Base-by-base conservation (phyloP, 345 rosid species). In the Geranium rotundifolium region DNA sequence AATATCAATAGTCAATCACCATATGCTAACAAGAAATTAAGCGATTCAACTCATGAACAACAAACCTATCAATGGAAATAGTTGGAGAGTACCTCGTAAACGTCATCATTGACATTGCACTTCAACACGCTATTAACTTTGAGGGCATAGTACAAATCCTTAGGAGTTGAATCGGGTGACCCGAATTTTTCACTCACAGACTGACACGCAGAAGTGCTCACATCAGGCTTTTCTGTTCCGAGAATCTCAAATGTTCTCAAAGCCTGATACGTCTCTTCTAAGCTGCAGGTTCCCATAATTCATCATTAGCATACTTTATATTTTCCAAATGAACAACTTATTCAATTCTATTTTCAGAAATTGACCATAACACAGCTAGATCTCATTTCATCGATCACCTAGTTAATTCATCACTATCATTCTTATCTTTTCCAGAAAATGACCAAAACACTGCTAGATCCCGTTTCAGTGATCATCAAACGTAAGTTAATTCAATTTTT, bases 221-320 rank as follows among this genome's bases (percentile, higher is more conserved):
- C 59, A 64, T 86, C 87, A 59, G 86, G 60, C 71, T 76, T 80
- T 65, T 68, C 82, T 41, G 88, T 69, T 60, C 84, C 95, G 60
- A 95, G 97, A 66, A 84, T 72, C 73, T 90, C 86, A 60, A 86
- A 81, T 60, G 93, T 80, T 72, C 85, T 82, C 34, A 95, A 73
- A 34, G 93, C 90, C 76, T 86, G 95, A 60, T 80, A 95, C 0
- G 90, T 73, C 76, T 86, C 95, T 66, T 86, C 88, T 55, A 90
- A 66, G 73, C 99, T 95, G 80, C 57, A 60, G 18, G 12, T 9
- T 46, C 15, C 14, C 1, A 46, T 0, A 46, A 2, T 46, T 46
- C 52, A 46, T 14, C 52, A 9, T 46, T 46, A 46, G 0, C 52
- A 9, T 46, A 5, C 52, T 4, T 34, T 34, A 4, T 34, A 23